Base-by-base conservation (phyloP, 1,139 yeast species). In the Ogataea hybrid region DNA sequence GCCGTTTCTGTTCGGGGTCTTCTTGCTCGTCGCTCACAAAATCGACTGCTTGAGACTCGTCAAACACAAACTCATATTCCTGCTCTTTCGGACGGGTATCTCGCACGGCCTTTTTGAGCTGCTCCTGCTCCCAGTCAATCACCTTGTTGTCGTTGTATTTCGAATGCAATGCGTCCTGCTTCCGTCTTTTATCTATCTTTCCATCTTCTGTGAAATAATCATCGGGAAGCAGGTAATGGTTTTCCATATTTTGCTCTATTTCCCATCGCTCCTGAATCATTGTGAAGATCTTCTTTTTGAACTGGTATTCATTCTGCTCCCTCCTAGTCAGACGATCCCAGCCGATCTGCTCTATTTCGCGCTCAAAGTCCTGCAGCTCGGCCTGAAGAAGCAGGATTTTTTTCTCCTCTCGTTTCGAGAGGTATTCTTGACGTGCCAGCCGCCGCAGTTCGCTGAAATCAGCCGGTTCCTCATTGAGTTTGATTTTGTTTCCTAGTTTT, bases 51-150 rank as follows among this genome's bases (percentile, higher is more conserved):
- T 86, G 90, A 0, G 56, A 47, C 21, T 51, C 43, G 5, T 81
- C 71, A 38, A 82, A 82, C 54, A 90, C 97, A 67, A 86, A 88
- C 1, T 89, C 96, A 62, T 76, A 89, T 21, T 87, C 46, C 18
- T 42, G 40, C 3, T 33, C 34, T 14, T 70, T 71, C 0, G 74
- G 70, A 1, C 74, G 60, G 25, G 65, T 59, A 18, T 18, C 20
- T 6, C 20, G 20, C 20, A 78, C 62, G 0, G 84, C 83, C 47
- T 74, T 73, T n/a, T 67, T 58, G 15, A 75, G 62, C 56, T 84
- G 90, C 21, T 79, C 80, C 2, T 62, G 54, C 54, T 83, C 92
- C 94, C 94, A 85, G 40, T 70, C 72, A 37, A 71, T 49, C 38
- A 46, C 53, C 18, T 33, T 43, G 32, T 41, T 48, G 22, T 57